Evolutionary conservation across 345 rosid species (phyloP).

Genomic region (Citrus hindsii): DNA sequence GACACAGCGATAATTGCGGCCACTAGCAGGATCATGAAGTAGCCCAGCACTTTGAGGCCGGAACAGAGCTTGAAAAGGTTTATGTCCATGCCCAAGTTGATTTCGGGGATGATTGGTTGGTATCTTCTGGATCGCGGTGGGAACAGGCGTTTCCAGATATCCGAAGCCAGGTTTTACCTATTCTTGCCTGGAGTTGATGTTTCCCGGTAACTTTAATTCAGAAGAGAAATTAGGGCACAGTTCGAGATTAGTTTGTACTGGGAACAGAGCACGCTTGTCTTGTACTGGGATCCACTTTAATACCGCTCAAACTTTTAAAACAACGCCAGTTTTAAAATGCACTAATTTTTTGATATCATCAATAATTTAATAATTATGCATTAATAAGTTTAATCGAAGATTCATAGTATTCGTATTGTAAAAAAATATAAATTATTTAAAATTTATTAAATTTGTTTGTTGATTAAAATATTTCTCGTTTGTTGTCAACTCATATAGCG

Average conservation of each 20-base stretch:
- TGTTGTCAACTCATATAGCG: too few relatives aligned
- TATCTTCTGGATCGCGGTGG: constrained; percentile 47
- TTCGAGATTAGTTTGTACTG: background rate
- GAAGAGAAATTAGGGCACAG: constrained; percentile 7
- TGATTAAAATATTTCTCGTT: too few relatives aligned
- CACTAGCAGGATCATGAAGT: constrained; percentile 79
- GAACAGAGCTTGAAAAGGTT: constrained; percentile 75
- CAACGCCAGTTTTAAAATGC: too few relatives aligned
- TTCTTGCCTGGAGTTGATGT: constrained; percentile 7
- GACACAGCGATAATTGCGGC: constrained; percentile 56
- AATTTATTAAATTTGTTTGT: too few relatives aligned
- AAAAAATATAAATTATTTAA: too few relatives aligned
- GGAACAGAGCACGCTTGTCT: background rate
- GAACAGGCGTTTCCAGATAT: constrained; percentile 64
- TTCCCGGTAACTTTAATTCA: constrained; percentile 11
- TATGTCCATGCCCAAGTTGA: constrained; percentile 42
- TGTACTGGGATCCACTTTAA: too few relatives aligned
- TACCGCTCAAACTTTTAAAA: too few relatives aligned
- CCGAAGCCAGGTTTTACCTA: constrained; percentile 51
- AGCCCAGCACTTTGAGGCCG: constrained; percentile 75
- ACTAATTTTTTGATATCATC: too few relatives aligned
- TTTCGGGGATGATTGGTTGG: constrained; percentile 24
- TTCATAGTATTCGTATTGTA: too few relatives aligned
- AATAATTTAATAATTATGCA: too few relatives aligned
- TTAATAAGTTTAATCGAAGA: too few relatives aligned